Percentiles rank a stretch among this genome's conserved stretches.
Evolutionary conservation across 805 yeast genomes (phyloP).

Genomic region (Saccharomycopsis guyanensis): DNA sequence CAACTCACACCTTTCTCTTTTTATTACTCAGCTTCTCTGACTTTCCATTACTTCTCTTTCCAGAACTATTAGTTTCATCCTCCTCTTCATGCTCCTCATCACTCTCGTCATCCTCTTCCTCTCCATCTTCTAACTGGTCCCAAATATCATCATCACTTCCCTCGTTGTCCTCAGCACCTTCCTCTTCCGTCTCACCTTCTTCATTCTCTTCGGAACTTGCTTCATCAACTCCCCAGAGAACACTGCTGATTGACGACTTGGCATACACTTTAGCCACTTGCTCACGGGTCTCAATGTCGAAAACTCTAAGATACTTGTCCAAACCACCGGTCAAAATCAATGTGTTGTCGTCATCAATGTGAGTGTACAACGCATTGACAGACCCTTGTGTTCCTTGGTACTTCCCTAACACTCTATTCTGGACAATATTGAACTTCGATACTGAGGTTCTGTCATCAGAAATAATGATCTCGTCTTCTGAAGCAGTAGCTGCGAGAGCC

Average conservation of each 20-base stretch:
- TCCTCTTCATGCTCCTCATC: conserved; percentile 2
- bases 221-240: conserved; percentile 22
- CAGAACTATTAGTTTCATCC: neutral
- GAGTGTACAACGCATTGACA: conserved; percentile 34
- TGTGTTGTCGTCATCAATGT: conserved; percentile 28
- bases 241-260: conserved; percentile 60
- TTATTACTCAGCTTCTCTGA: too few species aligned
- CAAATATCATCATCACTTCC: conserved; percentile 17
- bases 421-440: conserved; percentile 43
- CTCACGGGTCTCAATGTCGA: conserved; percentile 51
- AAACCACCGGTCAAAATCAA: conserved; percentile 73
- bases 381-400: conserved; percentile 75
- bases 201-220: neutral
- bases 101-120: neutral
- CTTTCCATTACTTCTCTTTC: too few species aligned
- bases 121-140: conserved; percentile 17
- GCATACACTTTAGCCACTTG: conserved; percentile 61
- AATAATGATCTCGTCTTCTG: conserved; percentile 44
- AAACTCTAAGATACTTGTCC: conserved; percentile 80
- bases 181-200: neutral
- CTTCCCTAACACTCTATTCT: conserved; percentile 56
- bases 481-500: neutral
- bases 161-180: conserved; percentile 1
- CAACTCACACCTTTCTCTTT: neutral
- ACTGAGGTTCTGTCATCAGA: conserved; percentile 67